Base-by-base conservation (phyloP, 441 rosid species). In the Omphalea diandra region DNA sequence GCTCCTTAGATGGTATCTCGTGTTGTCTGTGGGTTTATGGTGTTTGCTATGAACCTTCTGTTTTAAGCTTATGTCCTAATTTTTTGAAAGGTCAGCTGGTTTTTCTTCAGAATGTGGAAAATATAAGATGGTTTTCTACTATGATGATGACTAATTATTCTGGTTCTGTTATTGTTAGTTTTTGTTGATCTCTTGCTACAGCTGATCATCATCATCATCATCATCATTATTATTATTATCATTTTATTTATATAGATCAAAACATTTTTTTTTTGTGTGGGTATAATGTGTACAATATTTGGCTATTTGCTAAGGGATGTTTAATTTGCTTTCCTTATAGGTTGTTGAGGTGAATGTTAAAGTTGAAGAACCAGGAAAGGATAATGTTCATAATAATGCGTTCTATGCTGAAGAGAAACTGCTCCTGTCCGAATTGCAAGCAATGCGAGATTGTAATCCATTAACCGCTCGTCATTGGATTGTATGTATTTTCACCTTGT, bases 391-490 rank as follows among this genome's bases (percentile, higher is more conserved):
- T 73, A 88, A 82, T 78, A 92, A 92, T 80, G 97, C 97, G 29
- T 92, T 92, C 84, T 92, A 79, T 81, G 93, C 96, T 4, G 91
- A 90, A 77, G 94, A 92, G 82, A 83, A 80, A 40, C 73, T 92
- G 62, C 91, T 92, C 63, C 83, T 64, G 79, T 77, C 93, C 5
- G 97, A 92, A 76, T 70, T 79, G 77, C 86, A 85, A 79, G 97
- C 96, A 14, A 87, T 74, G 90, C 90, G 97, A 68, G 94, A 92
- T 72, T 90, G 96, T 64, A 87, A 88, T 79, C 94, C 96, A 38
- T 73, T 84, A 76, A 64, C 91, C 26, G 97, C 96, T 63, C 91
- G 97, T 72, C 96, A 88, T 67, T 92, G 97, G 97, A 88, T 90
- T 72, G 97, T 92, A 86, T 80, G 94, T 36, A 29, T 18, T 53